Evolutionary conservation across 2,329 filamentous ascomycete species (phyloP).

Genomic region (Diaporthe australafricana): DNA sequence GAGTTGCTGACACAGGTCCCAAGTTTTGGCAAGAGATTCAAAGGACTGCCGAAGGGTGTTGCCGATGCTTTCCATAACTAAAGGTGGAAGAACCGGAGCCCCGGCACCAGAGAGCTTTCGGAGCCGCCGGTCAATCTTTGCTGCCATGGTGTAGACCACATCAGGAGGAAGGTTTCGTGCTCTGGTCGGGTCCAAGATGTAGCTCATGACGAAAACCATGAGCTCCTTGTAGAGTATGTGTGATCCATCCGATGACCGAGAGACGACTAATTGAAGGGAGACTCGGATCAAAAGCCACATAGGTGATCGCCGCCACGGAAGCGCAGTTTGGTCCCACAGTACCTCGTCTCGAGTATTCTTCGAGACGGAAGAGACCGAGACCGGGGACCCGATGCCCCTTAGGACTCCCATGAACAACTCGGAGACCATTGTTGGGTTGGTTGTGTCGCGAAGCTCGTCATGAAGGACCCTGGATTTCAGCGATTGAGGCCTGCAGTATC

Average conservation of each 20-base stretch:
- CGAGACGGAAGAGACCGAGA: constrained; percentile 47
- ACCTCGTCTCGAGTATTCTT: constrained; percentile 66
- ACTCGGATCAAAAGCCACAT: constrained; percentile 68
- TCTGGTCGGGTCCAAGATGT: constrained; percentile 47
- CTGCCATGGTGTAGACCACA: constrained; percentile 52
- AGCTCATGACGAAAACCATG: constrained; percentile 58
- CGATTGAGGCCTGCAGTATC: constrained; percentile 1
- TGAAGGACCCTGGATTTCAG: constrained; percentile 47
- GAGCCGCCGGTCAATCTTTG: constrained; percentile 57
- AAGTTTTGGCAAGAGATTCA: background rate
- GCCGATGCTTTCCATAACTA: background rate
- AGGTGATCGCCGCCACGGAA: constrained; percentile 64
- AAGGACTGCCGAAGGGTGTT: background rate
- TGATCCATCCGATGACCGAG: background rate
- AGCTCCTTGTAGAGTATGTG: constrained; percentile 59
- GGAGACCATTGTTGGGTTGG: constrained; percentile 60
- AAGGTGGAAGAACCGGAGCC: background rate
- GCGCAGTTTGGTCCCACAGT: constrained; percentile 47
- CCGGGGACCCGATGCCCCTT: constrained; percentile 49
- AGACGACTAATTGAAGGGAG: constrained; percentile 54
- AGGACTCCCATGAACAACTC: constrained; percentile 58
- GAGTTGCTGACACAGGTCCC: background rate
- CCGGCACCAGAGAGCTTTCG: constrained; percentile 49
- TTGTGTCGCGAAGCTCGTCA: constrained; percentile 58
- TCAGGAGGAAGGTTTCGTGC: constrained; percentile 40